Conservation (phyloP, 169 alveolate genomes). For the Cryptosporidium viatorum region DNA sequence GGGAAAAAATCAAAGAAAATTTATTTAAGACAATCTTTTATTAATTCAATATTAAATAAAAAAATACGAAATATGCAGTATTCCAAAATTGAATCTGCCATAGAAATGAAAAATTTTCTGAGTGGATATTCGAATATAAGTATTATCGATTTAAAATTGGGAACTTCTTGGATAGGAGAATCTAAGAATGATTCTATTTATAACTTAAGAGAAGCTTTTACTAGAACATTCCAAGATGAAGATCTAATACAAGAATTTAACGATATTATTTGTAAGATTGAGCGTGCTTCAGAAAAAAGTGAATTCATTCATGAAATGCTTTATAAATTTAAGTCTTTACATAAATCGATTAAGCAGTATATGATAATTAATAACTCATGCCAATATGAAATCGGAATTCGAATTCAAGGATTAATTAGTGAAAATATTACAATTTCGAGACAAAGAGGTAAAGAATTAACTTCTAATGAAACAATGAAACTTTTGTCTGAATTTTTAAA, state of each 20-base stretch:
- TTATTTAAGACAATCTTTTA: background rate
- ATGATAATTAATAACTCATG: conserved; percentile 9
- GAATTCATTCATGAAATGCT: background rate
- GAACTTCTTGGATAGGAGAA: conserved; percentile 64
- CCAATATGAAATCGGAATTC: conserved; percentile 40
- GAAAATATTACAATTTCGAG: conserved; percentile 18
- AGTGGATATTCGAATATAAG: background rate
- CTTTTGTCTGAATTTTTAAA: conserved; percentile 27
- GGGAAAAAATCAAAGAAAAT: background rate
- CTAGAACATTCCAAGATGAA: background rate
- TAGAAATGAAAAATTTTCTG: conserved; percentile 49
- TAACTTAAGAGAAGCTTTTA: background rate
- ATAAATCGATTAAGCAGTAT: conserved; percentile 29
- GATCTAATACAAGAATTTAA: background rate
- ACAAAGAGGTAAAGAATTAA: conserved; percentile 31
- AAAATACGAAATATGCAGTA: background rate
- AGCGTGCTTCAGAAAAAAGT: background rate
- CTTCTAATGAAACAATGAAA: conserved; percentile 28
- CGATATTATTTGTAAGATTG: background rate
- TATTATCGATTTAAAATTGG: conserved; percentile 42
- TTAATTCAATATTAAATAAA: background rate
- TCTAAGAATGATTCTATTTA: conserved; percentile 17
- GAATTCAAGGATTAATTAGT: conserved; percentile 45
- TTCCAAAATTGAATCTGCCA: background rate
- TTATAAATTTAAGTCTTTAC: background rate